A percentile compares a stretch with the other conserved stretches of the same genome.
These are phyloP conservation scores for Dactylellina sp. DNA, from an alignment of 2,329 filamentous ascomycete genomes.

Conservation along the genomic window DNA sequence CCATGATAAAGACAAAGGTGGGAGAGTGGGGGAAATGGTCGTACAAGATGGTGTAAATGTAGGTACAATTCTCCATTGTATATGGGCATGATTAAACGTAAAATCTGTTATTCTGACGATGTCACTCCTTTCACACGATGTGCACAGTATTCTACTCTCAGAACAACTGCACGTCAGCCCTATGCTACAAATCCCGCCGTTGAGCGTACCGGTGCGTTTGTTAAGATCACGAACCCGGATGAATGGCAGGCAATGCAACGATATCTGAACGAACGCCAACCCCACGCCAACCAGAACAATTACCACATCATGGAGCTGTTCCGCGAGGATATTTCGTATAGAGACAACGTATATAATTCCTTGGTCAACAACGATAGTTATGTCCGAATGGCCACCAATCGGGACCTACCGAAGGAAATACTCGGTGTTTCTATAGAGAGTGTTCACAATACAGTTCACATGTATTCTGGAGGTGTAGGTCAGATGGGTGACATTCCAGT, in stretches of 20 bases:
- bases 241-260: constrained; percentile 4
- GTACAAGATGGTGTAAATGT: neutral
- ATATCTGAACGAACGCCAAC: neutral
- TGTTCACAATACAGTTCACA: constrained; percentile 8
- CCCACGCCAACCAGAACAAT: constrained; percentile 11
- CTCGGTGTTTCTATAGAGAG: neutral
- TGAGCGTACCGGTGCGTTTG: neutral
- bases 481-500: constrained; percentile 34
- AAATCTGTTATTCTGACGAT: neutral
- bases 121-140: too few relatives aligned
- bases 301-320: constrained; percentile 21
- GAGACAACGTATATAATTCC: constrained; percentile 5
- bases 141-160: constrained; percentile 4
- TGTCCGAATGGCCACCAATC: neutral
- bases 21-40: neutral
- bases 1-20: neutral
- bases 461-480: constrained; percentile 6
- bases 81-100: too few relatives aligned
- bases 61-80: too few relatives aligned
- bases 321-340: constrained; percentile 9
- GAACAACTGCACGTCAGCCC: constrained; percentile 1
- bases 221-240: neutral
- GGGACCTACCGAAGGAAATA: neutral
- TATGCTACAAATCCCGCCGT: neutral
- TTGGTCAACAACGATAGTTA: neutral